Evolutionary conservation across 345 rosid genomes (phyloP).

Genomic region (Populus euphratica): DNA sequence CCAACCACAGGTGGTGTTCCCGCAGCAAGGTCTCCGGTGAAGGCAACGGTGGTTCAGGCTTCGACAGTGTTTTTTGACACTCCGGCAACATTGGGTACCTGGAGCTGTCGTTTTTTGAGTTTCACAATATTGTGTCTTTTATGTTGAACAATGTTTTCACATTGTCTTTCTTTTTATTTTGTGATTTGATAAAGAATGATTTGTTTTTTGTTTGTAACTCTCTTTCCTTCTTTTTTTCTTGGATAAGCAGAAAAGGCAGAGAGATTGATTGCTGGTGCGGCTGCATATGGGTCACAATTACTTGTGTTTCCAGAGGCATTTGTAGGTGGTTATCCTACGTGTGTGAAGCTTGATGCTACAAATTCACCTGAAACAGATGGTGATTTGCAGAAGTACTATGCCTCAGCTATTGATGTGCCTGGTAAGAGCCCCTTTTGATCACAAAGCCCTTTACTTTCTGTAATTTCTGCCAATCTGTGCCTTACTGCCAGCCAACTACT

Average conservation of each 20-base stretch:
- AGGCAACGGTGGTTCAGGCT: slow-evolving; percentile 26
- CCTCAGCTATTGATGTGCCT: slow-evolving; percentile 25
- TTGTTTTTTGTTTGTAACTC: not conserved
- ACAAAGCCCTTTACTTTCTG: not conserved
- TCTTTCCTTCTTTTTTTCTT: not conserved
- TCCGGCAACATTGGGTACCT: slow-evolving; percentile 24
- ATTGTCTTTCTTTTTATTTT: too few species aligned
- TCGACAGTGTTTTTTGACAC: slow-evolving; percentile 19
- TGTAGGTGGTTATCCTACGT: slow-evolving; percentile 20
- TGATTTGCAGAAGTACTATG: slow-evolving; percentile 5
- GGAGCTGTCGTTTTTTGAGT: not conserved
- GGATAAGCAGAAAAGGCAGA: slow-evolving; percentile 24
- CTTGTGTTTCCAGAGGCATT: slow-evolving; percentile 31
- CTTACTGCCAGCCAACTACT: not conserved
- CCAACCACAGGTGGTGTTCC: not conserved
- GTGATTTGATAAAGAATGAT: not conserved
- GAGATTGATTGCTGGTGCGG: slow-evolving; percentile 14
- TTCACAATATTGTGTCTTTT: not conserved
- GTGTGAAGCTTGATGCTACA: not conserved
- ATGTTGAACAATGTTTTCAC: too few species aligned
- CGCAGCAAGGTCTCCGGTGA: not conserved
- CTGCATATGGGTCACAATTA: slow-evolving; percentile 21
- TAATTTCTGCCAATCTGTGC: not conserved
- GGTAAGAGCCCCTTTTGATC: slow-evolving; percentile 7
- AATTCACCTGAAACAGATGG: not conserved